Base-by-base conservation (phyloP, 768 basidiomycete genomes). In the Tylopilus rubrobrunneus region DNA sequence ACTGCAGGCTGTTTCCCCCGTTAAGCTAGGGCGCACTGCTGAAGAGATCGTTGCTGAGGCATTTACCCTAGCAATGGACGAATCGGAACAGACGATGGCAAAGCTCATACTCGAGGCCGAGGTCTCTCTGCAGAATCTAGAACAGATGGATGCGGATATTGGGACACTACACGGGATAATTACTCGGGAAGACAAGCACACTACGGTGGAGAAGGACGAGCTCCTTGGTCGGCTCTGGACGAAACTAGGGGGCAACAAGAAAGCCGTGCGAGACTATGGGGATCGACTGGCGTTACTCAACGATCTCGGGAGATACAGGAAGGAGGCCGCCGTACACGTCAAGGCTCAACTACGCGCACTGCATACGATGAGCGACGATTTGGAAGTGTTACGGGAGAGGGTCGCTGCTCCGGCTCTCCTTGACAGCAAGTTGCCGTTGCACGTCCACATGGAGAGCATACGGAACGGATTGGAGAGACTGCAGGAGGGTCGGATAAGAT, bases 381-480 rank as follows among this genome's bases (percentile, higher is more conserved):
- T 91, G 76, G 87, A 88, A 63, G 87, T 88, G 42, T 69, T 92
- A 55, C 75, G 89, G 56, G 85, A 88, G 63, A 74, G 85, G 17
- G 86, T 88, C 1, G 79, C 86, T 5, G 78, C 81, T 31, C 88
- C 89, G 1, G 82, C 83, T 47, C 68, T 91, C 5, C 66, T 80
- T 11, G 83, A 80, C 5, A 68, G 79, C n/a, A 72, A 71, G 40
- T 74, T 89, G 15, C 86, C 88, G 5, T 72, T 86, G 5, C 83
- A 86, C 53, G 87, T 90, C 21, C 88, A 91, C 60, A 82, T 91
- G 69, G 80, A 80, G 71, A 88, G 84, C 55, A 88, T 92, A 59
- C 72, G 72, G 63, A 74, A 62, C 36, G 87, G 89, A 7, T 59
- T 89, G 60, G 79, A 85, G 56, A 77, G 77, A 49, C 33, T 70